phyloP scores from a whole-genome alignment of 352 stramenopile species.

The Phytophthora parvispora region DNA sequence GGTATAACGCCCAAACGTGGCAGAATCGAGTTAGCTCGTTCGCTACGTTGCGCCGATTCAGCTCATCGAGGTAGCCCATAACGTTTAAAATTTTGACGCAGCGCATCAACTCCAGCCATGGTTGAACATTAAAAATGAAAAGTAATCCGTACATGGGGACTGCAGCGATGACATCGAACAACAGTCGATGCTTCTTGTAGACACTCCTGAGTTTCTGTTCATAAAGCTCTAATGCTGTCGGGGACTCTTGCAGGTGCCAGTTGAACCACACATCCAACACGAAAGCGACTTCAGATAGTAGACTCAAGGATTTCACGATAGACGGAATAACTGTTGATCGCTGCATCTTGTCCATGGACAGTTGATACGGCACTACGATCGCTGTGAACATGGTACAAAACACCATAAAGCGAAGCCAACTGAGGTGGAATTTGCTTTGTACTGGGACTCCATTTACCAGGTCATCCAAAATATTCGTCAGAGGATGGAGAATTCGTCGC shows the following conservation, averaged over 20 bases:
- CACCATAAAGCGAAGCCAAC: conserved; percentile 48
- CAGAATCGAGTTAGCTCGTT: conserved; percentile 60
- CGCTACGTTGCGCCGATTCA: conserved; percentile 60
- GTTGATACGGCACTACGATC: conserved; percentile 57
- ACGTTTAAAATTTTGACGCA: conserved; percentile 67
- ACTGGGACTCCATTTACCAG: conserved; percentile 32
- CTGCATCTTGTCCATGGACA: conserved; percentile 50
- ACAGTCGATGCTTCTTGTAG: conserved; percentile 57
- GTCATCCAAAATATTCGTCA: conserved; percentile 31
- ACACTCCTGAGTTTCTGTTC: conserved; percentile 44
- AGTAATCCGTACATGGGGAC: conserved; percentile 53
- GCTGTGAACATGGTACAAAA: conserved; percentile 52
- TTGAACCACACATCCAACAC: conserved; percentile 62
- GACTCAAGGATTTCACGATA: conserved; percentile 19
- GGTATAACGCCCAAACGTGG: conserved; percentile 60
- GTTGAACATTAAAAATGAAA: conserved; percentile 26
- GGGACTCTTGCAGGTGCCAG: conserved; percentile 44
- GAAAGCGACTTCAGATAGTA: conserved; percentile 59
- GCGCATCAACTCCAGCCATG: conserved; percentile 46
- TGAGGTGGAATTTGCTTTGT: conserved; percentile 55
- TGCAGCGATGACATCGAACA: conserved; percentile 48
- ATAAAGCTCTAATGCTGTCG: conserved; percentile 59
- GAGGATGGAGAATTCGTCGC: not conserved
- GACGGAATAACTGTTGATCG: conserved; percentile 17
- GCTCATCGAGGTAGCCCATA: conserved; percentile 56